Conservation (phyloP, 306 rosid species). For the Chamaecrista fasciculata region DNA sequence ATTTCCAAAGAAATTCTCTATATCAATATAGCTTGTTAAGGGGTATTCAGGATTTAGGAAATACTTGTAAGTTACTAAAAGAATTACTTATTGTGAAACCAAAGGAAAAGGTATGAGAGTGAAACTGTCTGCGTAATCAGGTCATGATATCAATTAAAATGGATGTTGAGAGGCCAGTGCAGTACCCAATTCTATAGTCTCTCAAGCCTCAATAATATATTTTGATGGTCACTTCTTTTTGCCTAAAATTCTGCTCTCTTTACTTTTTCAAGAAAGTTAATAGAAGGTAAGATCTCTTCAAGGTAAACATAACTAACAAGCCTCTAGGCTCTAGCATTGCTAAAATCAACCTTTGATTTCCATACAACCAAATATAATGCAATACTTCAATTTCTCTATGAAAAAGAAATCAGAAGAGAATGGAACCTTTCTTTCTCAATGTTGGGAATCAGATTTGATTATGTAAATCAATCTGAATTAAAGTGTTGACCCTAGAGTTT, state of each 20-base stretch:
- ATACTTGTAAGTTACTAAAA: background rate
- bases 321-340: background rate
- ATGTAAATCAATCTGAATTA: too few species aligned
- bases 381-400: background rate
- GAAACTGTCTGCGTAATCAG: background rate
- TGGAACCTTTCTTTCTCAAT: conserved; percentile 11
- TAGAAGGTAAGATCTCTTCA: background rate
- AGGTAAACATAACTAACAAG: background rate
- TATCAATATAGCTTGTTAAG: background rate
- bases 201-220: background rate
- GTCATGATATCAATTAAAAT: background rate
- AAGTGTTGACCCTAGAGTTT: too few species aligned
- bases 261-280: background rate
- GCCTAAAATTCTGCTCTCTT: background rate
- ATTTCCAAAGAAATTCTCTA: conserved; percentile 4
- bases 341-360: conserved; percentile 14
- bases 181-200: background rate
- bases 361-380: background rate
- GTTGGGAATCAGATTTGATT: too few species aligned
- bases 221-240: background rate
- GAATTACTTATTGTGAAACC: background rate
- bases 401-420: background rate
- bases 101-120: background rate
- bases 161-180: background rate
- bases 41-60: background rate